Base-by-base conservation (phyloP, 2,329 filamentous ascomycete species). In the Botrytis deweyae region DNA sequence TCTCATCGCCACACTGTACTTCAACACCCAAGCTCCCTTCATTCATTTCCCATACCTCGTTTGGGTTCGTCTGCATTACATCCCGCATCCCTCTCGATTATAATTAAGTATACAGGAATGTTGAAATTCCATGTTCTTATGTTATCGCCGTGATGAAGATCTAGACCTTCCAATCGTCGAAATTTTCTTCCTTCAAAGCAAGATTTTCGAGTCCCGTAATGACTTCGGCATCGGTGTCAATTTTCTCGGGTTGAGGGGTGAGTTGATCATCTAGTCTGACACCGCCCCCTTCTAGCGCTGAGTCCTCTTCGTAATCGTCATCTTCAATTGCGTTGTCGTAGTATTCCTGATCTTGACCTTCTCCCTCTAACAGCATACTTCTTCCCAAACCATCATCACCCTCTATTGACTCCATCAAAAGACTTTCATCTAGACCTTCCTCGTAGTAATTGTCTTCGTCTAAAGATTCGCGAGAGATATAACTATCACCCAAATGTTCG, bases 181-280 rank as follows among this genome's bases (percentile, higher is more conserved):
- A 75, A 5, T 75, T 72, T 63, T 78, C 75, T 77, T 84, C 84
- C 74, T 86, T 84, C 52, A 88, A 76, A 70, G 84, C 83, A 70
- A 90, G 80, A 75, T 88, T 84, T 81, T 86, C 85, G 82, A 91
- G 81, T 72, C 89, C 89, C 29, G 88, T 90, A 72, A 90, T 90
- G 42, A 89, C 77, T 80, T 90, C 88, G 3, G 88, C 89, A 72
- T 84, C 82, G 18, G 85, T 72, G 76, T 90, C 89, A 74, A 85
- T 81, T 9, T 84, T 80, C 1, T 79, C 78, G 2, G 72, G 59
- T 18, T 46, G 36, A n/a, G 66, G 66, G 4, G 49, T 68, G 36
- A 40, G 14, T 25, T 67, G 62, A 36, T 67, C n/a, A 36, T 67
- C 61, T 20, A 36, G 22, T 42, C 46, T 58, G n/a, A 68, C 66